A percentile compares a stretch with the other conserved stretches of the same genome.
Evolutionary conservation across 805 yeast species (phyloP).

Genomic region (Peterozyma xylosa): DNA sequence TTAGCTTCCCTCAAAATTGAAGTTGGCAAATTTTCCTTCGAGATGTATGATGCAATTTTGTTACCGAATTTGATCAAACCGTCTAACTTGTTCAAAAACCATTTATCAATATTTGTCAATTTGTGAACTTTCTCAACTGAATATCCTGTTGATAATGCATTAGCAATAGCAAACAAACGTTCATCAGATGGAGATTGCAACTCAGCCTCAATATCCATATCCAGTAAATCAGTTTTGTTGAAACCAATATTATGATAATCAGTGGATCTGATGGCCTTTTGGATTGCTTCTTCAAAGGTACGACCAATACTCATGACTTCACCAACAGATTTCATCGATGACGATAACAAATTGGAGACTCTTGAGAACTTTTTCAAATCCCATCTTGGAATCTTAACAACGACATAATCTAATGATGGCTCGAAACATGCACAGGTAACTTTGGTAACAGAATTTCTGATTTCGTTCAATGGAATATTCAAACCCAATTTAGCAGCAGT

Average conservation of each 20-base stretch:
- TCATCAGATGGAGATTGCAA: constrained; percentile 88
- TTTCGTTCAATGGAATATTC: constrained; percentile 89
- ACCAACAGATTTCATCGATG: constrained; percentile 98
- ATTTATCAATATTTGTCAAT: constrained; percentile 84
- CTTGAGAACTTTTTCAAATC: constrained; percentile 93
- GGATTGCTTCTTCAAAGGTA: constrained; percentile 94
- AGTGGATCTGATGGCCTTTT: constrained; percentile 94
- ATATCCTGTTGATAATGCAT: constrained; percentile 87
- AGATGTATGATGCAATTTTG: constrained; percentile 60
- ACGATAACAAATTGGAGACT: constrained; percentile 79
- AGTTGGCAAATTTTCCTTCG: constrained; percentile 51
- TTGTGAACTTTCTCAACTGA: constrained; percentile 90
- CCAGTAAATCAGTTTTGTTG: constrained; percentile 75
- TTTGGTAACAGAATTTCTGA: constrained; percentile 94
- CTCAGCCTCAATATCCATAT: constrained; percentile 81
- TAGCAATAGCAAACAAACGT: constrained; percentile 97
- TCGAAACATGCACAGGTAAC: constrained; percentile 95
- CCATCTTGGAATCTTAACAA: constrained; percentile 98
- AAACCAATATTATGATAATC: constrained; percentile 96
- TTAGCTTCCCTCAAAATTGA: constrained; percentile 76
- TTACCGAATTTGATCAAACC: constrained; percentile 88
- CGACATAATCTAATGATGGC: constrained; percentile 94
- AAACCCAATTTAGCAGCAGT: constrained; percentile 97
- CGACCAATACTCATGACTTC: constrained; percentile 99
- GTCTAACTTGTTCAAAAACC: constrained; percentile 91